Evolutionary conservation across 1,284 basidiomycete genomes (phyloP).

Genomic region (Baeospora myosura): DNA sequence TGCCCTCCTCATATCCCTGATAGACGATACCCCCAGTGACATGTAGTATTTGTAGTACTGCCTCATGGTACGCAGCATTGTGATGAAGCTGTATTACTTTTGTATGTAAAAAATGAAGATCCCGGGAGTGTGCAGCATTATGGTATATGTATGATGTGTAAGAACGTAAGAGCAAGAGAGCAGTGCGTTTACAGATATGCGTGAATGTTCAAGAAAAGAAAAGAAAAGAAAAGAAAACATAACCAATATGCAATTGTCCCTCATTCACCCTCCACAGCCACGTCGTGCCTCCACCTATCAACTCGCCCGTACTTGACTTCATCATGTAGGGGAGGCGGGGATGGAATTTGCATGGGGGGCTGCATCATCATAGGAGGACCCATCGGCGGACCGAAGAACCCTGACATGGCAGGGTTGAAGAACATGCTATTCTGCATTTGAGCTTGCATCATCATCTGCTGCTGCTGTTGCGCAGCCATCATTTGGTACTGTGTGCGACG

Average conservation of each 20-base stretch:
- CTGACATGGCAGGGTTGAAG: constrained; percentile 59
- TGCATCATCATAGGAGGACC: constrained; percentile 48
- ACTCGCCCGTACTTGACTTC: constrained; percentile 59
- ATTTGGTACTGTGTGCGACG: constrained; percentile 67
- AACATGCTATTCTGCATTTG: constrained; percentile 74
- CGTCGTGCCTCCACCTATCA: constrained; percentile 72
- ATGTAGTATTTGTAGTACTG: too few species aligned
- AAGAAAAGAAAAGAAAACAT: constrained; percentile 4
- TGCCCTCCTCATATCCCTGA: too few species aligned
- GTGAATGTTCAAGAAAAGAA: neutral
- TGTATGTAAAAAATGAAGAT: constrained; percentile 9
- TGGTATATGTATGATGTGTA: neutral
- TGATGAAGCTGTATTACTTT: constrained; percentile 2
- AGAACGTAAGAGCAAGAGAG: neutral
- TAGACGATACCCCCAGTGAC: too few species aligned
- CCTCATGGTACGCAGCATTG: too few species aligned
- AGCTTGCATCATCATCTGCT: constrained; percentile 57
- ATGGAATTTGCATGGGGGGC: constrained; percentile 43
- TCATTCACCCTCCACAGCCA: constrained; percentile 57
- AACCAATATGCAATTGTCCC: neutral
- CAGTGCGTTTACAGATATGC: neutral
- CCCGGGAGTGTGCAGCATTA: neutral
- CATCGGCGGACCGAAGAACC: constrained; percentile 51
- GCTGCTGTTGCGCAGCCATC: constrained; percentile 47
- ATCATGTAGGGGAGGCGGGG: constrained; percentile 59